Conservation (phyloP, 768 basidiomycete genomes). For the Lyophyllum atratum region DNA sequence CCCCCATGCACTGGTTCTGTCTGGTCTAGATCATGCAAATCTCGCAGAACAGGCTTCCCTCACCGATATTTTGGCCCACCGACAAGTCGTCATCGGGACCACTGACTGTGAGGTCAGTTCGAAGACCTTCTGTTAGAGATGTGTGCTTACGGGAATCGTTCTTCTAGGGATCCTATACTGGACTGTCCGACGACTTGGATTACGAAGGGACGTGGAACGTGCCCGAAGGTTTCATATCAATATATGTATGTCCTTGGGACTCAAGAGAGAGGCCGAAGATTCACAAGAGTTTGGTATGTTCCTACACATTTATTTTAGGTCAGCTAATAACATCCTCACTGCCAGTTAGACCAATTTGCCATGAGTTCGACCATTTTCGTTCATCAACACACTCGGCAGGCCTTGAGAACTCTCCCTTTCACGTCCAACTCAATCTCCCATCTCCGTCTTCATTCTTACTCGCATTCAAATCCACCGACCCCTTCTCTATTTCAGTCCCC, state of each 20-base stretch:
- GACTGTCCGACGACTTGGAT: conserved; percentile 28
- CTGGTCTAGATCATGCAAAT: conserved; percentile 67
- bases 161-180: conserved; percentile 1
- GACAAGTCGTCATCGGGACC: conserved; percentile 47
- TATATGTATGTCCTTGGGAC: conserved; percentile 73
- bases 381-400: conserved; percentile 41
- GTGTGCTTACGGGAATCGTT: not conserved
- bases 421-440: conserved; percentile 18
- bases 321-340: conserved; percentile 6
- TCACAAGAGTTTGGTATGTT: conserved; percentile 63
- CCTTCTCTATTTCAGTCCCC: conserved; percentile 26
- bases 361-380: conserved; percentile 69
- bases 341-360: conserved; percentile 75
- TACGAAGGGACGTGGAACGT: conserved; percentile 51
- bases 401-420: conserved; percentile 33
- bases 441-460: conserved; percentile 22
- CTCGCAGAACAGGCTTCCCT: conserved; percentile 60
- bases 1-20: conserved; percentile 66
- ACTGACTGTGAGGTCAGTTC: conserved; percentile 12
- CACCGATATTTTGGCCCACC: conserved; percentile 51
- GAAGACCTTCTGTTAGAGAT: conserved; percentile 4
- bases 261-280: conserved; percentile 65
- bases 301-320: not conserved
- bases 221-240: conserved; percentile 68
- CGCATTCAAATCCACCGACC: conserved; percentile 31